Base-by-base conservation (phyloP, 1,139 yeast species). In the Citeromyces hawaiiensis region DNA sequence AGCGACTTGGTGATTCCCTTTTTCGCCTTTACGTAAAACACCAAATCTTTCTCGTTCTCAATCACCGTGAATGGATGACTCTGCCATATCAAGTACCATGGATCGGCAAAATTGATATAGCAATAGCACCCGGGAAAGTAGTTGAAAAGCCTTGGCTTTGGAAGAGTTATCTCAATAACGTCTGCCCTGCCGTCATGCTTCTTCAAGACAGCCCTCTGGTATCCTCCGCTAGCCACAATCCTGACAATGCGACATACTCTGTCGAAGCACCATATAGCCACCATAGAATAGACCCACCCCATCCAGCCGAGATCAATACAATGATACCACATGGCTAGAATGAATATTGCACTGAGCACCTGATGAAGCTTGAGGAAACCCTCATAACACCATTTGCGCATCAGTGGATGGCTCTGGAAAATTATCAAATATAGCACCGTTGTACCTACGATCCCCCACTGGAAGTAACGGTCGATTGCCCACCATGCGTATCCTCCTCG, bases 361-460 rank as follows among this genome's bases (percentile, higher is more conserved):
- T 64, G 57, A 43, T 67, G 72, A 2, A 57, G 25, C 5, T 61
- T 33, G 30, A 66, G 44, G 42, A 66, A 67, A 2, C 53, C 35
- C 39, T 66, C 71, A 53, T 77, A 77, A 38, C 59, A 56, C 29
- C 51, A 44, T 44, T 64, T 67, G 54, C 83, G 66, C 43, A 76
- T 55, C 4, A 61, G 47, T 38, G 59, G 52, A 42, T 66, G 43
- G 6, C 68, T 63, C 39, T 70, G 76, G 45, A 70, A 54, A 19
- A 64, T 46, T 57, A 76, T 56, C 5, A 72, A 38, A 31, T 60
- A 56, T 39, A 63, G 54, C 2, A 68, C 45, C 15, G 61, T 57
- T 2, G 65, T 53, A 1, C 77, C 74, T 38, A 68, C 76, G 39
- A 64, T 61, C 36, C 83, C 83, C 68, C 70, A 67, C 40, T 42